phyloP scores from a whole-genome alignment of 2,329 filamentous ascomycete species.

The Blumeria graminis region DNA sequence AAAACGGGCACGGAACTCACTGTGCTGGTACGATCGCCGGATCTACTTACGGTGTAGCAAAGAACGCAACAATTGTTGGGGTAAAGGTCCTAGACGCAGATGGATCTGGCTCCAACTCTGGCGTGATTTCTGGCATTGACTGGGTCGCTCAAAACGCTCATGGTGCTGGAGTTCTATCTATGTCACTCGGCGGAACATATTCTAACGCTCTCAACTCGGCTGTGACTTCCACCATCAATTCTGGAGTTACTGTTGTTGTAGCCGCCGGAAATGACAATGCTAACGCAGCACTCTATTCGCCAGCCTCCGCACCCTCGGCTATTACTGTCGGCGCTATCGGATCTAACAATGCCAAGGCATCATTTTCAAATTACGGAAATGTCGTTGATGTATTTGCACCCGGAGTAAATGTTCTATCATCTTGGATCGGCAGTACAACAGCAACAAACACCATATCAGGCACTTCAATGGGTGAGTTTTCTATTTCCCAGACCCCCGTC shows the following conservation, averaged over 20 bases:
- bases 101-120: conserved; percentile 16
- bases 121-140: conserved; percentile 17
- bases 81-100: conserved; percentile 17
- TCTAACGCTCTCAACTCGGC: conserved; percentile 25
- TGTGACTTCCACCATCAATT: conserved; percentile 24
- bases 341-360: conserved; percentile 17
- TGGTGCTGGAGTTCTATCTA: conserved; percentile 24
- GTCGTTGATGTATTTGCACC: conserved; percentile 28
- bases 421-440: conserved; percentile 21
- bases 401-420: conserved; percentile 21
- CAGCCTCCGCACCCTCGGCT: conserved; percentile 23
- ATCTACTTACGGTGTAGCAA: conserved; percentile 19
- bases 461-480: conserved; percentile 29
- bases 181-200: conserved; percentile 26
- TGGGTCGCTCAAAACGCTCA: conserved; percentile 15
- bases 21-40: conserved; percentile 19
- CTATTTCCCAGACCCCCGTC: not conserved
- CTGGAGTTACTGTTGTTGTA: conserved; percentile 27
- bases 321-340: conserved; percentile 29
- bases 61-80: conserved; percentile 16
- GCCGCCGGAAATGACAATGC: conserved; percentile 27
- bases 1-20: conserved; percentile 20
- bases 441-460: conserved; percentile 29
- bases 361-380: conserved; percentile 26
- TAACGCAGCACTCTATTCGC: conserved; percentile 21